These are phyloP conservation scores for Hevea brasiliensis DNA, from an alignment of 345 rosid genomes.

Conservation along the genomic window DNA sequence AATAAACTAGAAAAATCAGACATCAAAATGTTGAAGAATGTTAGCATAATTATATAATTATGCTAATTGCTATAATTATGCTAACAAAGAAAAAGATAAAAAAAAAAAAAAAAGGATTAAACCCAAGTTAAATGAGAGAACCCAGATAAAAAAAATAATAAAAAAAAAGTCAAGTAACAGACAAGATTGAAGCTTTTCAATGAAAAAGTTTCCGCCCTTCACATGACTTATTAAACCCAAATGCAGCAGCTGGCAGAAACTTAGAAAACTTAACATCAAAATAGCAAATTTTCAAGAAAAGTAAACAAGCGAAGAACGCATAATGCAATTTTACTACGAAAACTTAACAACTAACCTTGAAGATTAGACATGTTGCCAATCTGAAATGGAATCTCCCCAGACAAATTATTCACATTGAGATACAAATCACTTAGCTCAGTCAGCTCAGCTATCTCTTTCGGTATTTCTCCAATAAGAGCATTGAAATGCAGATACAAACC, in stretches of 20 bases:
- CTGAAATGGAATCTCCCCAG: slow-evolving; percentile 73
- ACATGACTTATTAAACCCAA: not conserved
- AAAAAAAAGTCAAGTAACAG: no score
- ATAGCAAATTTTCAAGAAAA: not conserved
- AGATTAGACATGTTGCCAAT: slow-evolving; percentile 69
- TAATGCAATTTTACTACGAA: not conserved
- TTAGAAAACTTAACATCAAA: not conserved
- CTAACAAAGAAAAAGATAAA: no score
- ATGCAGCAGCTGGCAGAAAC: not conserved
- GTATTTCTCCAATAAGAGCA: slow-evolving; percentile 68
- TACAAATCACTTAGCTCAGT: slow-evolving; percentile 70
- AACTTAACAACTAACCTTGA: slow-evolving; percentile 56
- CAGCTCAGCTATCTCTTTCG: slow-evolving; percentile 65
- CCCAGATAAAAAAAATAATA: no score
- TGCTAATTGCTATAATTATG: no score
- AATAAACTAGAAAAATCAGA: no score
- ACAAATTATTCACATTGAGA: slow-evolving; percentile 77
- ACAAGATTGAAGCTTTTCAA: slow-evolving; percentile 1
- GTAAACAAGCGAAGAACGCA: not conserved
- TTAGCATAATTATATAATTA: no score
- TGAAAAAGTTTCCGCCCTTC: not conserved
- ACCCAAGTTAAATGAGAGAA: no score
- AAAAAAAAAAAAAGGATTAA: no score
- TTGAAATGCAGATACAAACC: slow-evolving; percentile 93
- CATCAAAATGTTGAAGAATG: no score